Conservation (phyloP, 805 yeast species). For the Ascoidea asiatica region DNA sequence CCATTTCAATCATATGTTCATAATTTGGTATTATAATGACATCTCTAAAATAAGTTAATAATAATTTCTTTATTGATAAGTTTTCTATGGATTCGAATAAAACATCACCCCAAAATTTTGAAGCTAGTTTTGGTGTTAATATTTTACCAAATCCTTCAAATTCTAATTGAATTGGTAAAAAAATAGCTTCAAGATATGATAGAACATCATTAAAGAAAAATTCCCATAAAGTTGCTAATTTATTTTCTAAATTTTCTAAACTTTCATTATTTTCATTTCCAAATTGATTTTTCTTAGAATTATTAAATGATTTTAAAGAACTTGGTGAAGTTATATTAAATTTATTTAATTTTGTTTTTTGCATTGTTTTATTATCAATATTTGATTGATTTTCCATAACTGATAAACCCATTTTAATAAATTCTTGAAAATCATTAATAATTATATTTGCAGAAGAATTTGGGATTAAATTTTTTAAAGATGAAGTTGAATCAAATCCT, state of each 20-base stretch:
- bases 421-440: conserved; percentile 9
- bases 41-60: conserved; percentile 37
- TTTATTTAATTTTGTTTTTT: conserved; percentile 5
- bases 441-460: conserved; percentile 1
- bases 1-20: conserved; percentile 23
- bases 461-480: background rate
- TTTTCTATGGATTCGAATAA: conserved; percentile 10
- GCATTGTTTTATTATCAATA: conserved; percentile 5
- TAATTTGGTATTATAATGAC: conserved; percentile 38
- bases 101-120: conserved; percentile 13
- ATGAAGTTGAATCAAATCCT: background rate
- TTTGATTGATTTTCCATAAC: conserved; percentile 10
- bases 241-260: conserved; percentile 5
- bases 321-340: background rate
- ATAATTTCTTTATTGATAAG: conserved; percentile 24
- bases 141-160: conserved; percentile 18
- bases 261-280: background rate
- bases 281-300: background rate
- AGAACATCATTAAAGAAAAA: conserved; percentile 39
- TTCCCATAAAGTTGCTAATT: conserved; percentile 37
- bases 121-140: conserved; percentile 17
- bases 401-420: conserved; percentile 8
- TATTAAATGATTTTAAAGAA: no score
- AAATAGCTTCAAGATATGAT: conserved; percentile 45
- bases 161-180: conserved; percentile 45